Evolutionary conservation across 2,329 filamentous ascomycete species (phyloP).

Genomic region (Sclerotinia sclerotiorum): DNA sequence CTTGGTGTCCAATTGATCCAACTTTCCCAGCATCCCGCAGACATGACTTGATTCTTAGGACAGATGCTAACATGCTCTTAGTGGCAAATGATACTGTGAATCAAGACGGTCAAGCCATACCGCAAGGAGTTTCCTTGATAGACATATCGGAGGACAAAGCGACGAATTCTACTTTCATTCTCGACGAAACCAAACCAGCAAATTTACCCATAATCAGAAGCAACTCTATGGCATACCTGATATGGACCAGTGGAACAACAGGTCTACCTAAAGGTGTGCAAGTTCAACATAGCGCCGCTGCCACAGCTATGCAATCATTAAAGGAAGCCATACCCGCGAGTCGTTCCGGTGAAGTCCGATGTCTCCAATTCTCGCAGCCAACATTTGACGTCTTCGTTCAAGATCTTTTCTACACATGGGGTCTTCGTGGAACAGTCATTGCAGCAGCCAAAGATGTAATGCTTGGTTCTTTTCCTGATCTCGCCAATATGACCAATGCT

Average conservation of each 20-base stretch:
- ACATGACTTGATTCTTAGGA: conserved; percentile 15
- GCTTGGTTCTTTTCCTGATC: conserved; percentile 12
- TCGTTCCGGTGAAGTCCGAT: neutral
- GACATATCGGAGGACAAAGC: neutral
- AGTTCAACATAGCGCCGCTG: conserved; percentile 25
- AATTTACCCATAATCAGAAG: neutral
- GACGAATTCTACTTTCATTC: neutral
- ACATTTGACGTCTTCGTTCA: conserved; percentile 18
- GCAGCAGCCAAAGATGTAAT: conserved; percentile 16
- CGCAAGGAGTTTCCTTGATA: conserved; percentile 1
- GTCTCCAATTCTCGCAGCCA: conserved; percentile 14
- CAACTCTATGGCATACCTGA: conserved; percentile 27
- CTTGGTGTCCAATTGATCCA: conserved; percentile 42
- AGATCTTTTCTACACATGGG: conserved; percentile 17
- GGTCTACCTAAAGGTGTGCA: conserved; percentile 31
- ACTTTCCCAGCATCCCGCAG: conserved; percentile 27
- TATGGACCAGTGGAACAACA: conserved; percentile 30
- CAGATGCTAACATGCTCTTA: conserved; percentile 3
- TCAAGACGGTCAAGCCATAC: conserved; percentile 5
- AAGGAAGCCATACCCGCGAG: neutral
- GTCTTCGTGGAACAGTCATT: conserved; percentile 12
- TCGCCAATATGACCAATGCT: neutral
- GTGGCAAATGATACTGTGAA: neutral
- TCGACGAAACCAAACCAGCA: neutral
- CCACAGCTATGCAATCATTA: conserved; percentile 9